Base-by-base conservation (phyloP, 306 rosid species). In the Luffa acutangula region DNA sequence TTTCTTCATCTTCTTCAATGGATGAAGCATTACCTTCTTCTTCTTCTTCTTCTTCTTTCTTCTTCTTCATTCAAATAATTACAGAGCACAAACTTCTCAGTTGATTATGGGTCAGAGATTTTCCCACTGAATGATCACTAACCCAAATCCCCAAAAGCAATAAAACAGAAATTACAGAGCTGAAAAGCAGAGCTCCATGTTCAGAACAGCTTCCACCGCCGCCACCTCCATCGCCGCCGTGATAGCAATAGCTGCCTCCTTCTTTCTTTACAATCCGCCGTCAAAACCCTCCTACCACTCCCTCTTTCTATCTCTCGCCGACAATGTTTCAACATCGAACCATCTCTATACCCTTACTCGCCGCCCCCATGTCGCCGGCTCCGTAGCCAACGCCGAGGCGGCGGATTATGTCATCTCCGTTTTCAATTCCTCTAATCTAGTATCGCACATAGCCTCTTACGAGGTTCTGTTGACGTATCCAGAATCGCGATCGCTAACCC, bases 321-420 rank as follows among this genome's bases (percentile, higher is more conserved):
- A 81, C 71, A 90, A 90, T 80, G 79, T 70, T 51, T 92, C 94
- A 41, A 83, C 89, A 62, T 66, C 91, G 33, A 34, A 65, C 81
- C 86, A 86, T 83, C 92, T 92, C 54, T 6, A 74, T 75, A 79
- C 82, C 41, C 90, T 92, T 84, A 92, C 93, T 1, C 82, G 71
- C 60, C 87, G 89, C 49, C 94, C 97, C 17, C 97, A 90, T 64
- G 79, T 70, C 46, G 91, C 94, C 20, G 89, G 91, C 31, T 81
- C 91, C 13, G 75, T 80, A 77, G 97, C 97, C 63, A 92, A 90
- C 87, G 79, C 84, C 4, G 89, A 84, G 10, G 97, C 93, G 14
- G 93, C 93, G 39, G 59, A 85, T 33, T 90, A 90, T 36, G 93
- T 84, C 77, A 39, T 80, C 56, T 83, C 90, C 18, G 67, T 85